A percentile compares a stretch with the other conserved stretches of the same genome.
Conservation (phyloP, 164 flowering plant species). For the Nelumbo lutea region DNA sequence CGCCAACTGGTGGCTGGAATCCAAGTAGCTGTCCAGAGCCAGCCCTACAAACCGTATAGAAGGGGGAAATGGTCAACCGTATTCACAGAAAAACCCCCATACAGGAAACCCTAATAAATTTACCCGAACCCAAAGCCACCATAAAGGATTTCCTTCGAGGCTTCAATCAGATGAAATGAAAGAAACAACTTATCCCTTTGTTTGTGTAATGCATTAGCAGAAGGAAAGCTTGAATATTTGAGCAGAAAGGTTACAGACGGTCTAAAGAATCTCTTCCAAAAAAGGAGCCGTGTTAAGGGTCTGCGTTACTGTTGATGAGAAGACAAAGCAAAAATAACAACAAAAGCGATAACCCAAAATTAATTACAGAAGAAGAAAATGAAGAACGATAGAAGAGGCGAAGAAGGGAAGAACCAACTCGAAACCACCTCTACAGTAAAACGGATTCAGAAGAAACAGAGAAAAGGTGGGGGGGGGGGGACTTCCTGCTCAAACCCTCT, state of each 20-base stretch:
- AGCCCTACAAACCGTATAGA: constrained; percentile 16
- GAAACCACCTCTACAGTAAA: background rate
- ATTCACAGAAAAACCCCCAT: background rate
- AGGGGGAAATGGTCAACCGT: background rate
- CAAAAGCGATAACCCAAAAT: no score
- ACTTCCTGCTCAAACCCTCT: background rate
- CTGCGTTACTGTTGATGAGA: background rate
- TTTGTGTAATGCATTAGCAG: background rate
- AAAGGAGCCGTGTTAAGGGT: background rate
- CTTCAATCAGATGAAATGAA: background rate
- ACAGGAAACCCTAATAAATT: background rate
- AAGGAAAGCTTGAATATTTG: constrained; percentile 3
- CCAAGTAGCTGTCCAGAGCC: constrained; percentile 68
- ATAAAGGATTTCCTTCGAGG: background rate
- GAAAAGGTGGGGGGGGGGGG: background rate
- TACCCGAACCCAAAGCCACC: background rate
- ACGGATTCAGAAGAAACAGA: background rate
- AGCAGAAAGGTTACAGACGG: background rate
- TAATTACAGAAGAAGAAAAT: background rate
- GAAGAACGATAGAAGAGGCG: no score
- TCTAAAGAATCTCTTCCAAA: background rate
- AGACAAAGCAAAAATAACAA: background rate
- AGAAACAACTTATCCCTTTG: background rate
- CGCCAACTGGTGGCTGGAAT: constrained; percentile 52
- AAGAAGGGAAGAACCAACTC: background rate